Evolutionary conservation across 1,284 basidiomycete genomes (phyloP).

Genomic region (Microbotryomycetes sp.): DNA sequence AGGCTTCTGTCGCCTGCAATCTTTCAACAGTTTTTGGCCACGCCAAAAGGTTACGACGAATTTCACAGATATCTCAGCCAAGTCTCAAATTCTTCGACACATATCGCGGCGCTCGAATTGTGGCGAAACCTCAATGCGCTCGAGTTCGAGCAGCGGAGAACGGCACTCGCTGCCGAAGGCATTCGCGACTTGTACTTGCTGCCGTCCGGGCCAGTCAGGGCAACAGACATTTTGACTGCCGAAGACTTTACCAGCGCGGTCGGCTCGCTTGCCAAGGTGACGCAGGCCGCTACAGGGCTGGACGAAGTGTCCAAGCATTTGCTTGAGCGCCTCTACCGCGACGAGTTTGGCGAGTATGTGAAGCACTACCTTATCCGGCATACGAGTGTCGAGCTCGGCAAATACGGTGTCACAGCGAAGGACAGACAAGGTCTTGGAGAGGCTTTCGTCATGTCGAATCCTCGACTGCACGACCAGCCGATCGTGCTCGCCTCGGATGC

Average conservation of each 20-base stretch:
- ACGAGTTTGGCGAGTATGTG: constrained; percentile 1
- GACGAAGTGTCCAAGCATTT: constrained; percentile 3
- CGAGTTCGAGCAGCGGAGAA: not conserved
- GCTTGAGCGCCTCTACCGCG: constrained; percentile 6
- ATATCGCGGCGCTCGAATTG: constrained; percentile 3
- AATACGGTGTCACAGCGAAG: constrained; percentile 3
- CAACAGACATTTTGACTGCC: not conserved
- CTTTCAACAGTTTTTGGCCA: constrained; percentile 4
- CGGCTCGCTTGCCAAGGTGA: not conserved
- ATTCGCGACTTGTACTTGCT: constrained; percentile 7
- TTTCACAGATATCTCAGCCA: constrained; percentile 14
- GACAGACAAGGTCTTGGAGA: constrained; percentile 21
- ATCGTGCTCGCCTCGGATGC: constrained; percentile 34
- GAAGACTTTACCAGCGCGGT: not conserved
- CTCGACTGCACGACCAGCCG: constrained; percentile 30
- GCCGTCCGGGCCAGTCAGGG: not conserved
- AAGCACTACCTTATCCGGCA: constrained; percentile 14
- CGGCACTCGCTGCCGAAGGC: constrained; percentile 1
- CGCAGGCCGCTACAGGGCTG: not conserved
- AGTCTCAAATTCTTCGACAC: not conserved
- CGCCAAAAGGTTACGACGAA: not conserved
- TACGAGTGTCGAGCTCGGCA: constrained; percentile 13
- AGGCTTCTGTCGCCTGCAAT: constrained; percentile 5
- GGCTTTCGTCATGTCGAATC: constrained; percentile 19
- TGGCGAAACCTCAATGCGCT: constrained; percentile 6